Evolutionary conservation across 768 basidiomycete species (phyloP).

Genomic region (Pleurotus pulmonarius): DNA sequence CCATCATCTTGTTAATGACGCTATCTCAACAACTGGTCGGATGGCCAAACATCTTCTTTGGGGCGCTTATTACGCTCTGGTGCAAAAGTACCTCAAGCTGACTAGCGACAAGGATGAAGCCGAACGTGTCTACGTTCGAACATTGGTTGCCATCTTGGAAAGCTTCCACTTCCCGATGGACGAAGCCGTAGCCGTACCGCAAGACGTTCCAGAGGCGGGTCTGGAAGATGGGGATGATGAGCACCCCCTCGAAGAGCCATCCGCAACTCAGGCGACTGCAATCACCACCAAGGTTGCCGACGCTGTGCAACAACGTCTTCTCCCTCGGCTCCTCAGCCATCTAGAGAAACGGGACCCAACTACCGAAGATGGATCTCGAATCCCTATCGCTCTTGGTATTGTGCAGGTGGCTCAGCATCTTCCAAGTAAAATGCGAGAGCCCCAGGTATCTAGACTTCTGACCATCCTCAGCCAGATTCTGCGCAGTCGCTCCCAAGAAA

Average conservation of each 20-base stretch:
- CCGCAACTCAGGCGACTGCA: background rate
- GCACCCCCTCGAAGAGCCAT: conserved; percentile 16
- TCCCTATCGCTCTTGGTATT: conserved; percentile 86
- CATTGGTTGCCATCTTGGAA: conserved; percentile 80
- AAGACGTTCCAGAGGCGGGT: conserved; percentile 24
- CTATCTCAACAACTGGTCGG: conserved; percentile 73
- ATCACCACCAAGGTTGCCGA: conserved; percentile 55
- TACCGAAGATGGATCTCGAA: conserved; percentile 79
- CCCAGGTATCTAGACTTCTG: conserved; percentile 72
- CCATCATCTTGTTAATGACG: conserved; percentile 88
- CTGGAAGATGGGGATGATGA: conserved; percentile 27
- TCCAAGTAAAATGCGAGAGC: conserved; percentile 55
- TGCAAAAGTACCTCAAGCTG: conserved; percentile 77
- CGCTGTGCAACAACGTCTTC: conserved; percentile 67
- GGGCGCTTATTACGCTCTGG: conserved; percentile 76
- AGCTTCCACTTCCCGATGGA: conserved; percentile 91
- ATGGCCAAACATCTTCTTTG: conserved; percentile 78
- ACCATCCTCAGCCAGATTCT: conserved; percentile 87
- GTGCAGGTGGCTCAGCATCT: conserved; percentile 80
- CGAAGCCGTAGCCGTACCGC: conserved; percentile 39
- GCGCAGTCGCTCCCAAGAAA: conserved; percentile 92
- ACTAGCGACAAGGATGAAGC: conserved; percentile 63
- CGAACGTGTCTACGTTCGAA: conserved; percentile 80
- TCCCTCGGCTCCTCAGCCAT: conserved; percentile 77
- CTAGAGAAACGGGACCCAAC: conserved; percentile 78